phyloP scores from a whole-genome alignment of 2,329 filamentous ascomycete genomes.

The Thermoascus crustaceus region DNA sequence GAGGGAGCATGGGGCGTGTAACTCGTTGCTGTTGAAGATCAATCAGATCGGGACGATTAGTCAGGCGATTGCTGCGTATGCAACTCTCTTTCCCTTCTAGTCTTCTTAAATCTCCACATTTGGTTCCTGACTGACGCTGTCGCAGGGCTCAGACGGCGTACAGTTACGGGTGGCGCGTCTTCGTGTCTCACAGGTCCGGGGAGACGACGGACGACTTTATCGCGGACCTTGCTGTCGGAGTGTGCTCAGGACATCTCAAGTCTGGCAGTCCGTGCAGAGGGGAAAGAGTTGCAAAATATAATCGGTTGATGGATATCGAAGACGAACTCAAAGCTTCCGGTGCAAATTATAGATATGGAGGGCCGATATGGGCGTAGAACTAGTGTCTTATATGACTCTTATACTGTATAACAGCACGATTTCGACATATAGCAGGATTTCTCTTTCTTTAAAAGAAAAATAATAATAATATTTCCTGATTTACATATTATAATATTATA shows the following conservation, averaged over 20 bases:
- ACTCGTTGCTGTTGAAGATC: slow-evolving; percentile 35
- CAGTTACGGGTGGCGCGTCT: slow-evolving; percentile 32
- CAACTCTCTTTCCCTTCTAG: slow-evolving; percentile 1
- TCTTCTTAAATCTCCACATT: too few species aligned
- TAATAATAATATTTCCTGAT: too few species aligned
- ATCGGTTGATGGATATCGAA: slow-evolving; percentile 39
- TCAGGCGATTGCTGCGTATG: slow-evolving; percentile 33
- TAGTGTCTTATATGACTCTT: neutral
- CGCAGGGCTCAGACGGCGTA: slow-evolving; percentile 24
- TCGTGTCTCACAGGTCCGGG: slow-evolving; percentile 37
- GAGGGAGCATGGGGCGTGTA: slow-evolving; percentile 31
- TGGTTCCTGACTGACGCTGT: slow-evolving; percentile 2
- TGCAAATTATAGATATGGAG: slow-evolving; percentile 19
- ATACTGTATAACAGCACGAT: neutral
- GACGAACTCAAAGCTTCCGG: slow-evolving; percentile 19
- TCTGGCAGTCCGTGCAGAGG: slow-evolving; percentile 33
- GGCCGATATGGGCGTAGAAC: slow-evolving; percentile 4
- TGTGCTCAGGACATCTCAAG: slow-evolving; percentile 35
- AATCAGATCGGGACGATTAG: slow-evolving; percentile 38
- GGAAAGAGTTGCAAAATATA: slow-evolving; percentile 38
- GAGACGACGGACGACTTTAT: slow-evolving; percentile 40
- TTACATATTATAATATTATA: too few species aligned
- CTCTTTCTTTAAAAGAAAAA: too few species aligned
- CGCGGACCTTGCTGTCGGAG: slow-evolving; percentile 33
- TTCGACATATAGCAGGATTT: too few species aligned